Conservation (phyloP, 306 rosid genomes). For the Fagus sylvatica region DNA sequence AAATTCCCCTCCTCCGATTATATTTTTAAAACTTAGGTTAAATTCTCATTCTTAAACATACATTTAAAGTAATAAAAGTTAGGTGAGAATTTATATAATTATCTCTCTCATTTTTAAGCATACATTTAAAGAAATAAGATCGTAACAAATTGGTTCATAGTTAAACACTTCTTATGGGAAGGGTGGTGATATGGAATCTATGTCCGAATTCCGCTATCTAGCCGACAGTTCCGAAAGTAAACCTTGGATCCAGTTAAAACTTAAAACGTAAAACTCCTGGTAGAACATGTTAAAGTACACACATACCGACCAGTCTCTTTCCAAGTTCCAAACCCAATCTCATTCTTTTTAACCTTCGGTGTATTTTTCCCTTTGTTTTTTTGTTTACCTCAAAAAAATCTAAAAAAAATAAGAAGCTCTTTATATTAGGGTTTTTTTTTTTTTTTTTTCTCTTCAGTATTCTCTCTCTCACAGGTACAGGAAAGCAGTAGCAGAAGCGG, state of each 20-base stretch:
- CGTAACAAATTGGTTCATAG: no score
- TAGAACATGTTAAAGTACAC: not conserved
- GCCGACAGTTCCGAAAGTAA: not conserved
- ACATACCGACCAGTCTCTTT: not conserved
- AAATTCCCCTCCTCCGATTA: no score
- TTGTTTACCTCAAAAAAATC: not conserved
- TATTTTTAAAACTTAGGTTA: no score
- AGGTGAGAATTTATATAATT: no score
- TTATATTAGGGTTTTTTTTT: not conserved
- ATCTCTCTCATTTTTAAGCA: no score
- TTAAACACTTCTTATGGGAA: no score
- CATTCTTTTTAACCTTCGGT: not conserved
- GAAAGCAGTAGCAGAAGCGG: constrained; percentile 13
- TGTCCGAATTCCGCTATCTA: not conserved
- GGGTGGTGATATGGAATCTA: not conserved
- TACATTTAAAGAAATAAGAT: no score
- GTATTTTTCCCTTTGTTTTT: not conserved
- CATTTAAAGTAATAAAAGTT: no score
- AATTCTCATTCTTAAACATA: no score
- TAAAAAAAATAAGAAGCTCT: not conserved
- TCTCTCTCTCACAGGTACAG: not conserved
- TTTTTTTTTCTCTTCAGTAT: not conserved
- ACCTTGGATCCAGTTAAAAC: not conserved
- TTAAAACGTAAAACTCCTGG: no score
- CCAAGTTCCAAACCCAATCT: not conserved